Evolutionary conservation across 345 rosid species (phyloP).

Genomic region (Melastoma malabathricum): DNA sequence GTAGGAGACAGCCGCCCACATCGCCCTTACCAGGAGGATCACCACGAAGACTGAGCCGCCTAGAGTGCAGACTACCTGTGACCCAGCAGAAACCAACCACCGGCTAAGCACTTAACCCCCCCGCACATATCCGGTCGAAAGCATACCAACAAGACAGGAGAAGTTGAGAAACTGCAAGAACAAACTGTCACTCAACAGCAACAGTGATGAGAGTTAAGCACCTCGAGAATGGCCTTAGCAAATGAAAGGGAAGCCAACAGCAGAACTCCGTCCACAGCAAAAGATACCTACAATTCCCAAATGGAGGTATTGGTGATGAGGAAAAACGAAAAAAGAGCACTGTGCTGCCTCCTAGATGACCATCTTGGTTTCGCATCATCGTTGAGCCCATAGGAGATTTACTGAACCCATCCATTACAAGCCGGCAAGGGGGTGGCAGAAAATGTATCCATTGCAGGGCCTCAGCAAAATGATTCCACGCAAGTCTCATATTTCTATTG

Average conservation of each 20-base stretch:
- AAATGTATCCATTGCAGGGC: too few species aligned
- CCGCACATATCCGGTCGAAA: neutral
- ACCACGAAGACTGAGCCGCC: conserved; percentile 56
- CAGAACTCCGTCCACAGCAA: conserved; percentile 77
- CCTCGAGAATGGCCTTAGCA: conserved; percentile 65
- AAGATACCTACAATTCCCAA: conserved; percentile 37
- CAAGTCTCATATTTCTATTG: neutral
- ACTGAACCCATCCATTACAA: neutral
- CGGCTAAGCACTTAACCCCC: neutral
- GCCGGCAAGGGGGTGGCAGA: neutral
- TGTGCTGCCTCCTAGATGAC: too few species aligned
- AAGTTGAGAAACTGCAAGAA: too few species aligned
- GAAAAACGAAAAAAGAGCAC: too few species aligned
- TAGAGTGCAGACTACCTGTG: conserved; percentile 59
- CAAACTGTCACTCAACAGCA: neutral
- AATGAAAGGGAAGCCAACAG: conserved; percentile 54
- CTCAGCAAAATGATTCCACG: neutral
- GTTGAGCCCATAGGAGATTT: too few species aligned
- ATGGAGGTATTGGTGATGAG: too few species aligned
- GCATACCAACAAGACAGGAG: too few species aligned
- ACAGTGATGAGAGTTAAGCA: conserved; percentile 10
- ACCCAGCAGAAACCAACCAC: conserved; percentile 1
- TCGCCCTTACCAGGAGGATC: conserved; percentile 42
- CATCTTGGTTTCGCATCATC: too few species aligned
- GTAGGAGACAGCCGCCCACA: conserved; percentile 50